Evolutionary conservation across 495 filamentous ascomycete species (phyloP).

Genomic region (Aspergillus nidulans): DNA sequence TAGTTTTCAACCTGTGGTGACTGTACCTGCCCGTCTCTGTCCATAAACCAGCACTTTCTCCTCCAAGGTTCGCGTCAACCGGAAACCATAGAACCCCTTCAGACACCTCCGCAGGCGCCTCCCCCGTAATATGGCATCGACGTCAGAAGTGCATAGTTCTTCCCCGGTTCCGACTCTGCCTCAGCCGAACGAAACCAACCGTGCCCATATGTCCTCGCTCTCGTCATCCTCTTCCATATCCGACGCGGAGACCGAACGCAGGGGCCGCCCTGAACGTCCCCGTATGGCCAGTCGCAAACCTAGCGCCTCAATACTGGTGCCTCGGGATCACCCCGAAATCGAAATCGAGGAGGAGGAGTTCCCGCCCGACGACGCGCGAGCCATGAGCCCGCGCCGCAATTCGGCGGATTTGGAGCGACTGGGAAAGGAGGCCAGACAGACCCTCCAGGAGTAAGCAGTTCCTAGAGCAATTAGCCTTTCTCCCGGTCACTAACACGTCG

Average conservation of each 20-base stretch:
- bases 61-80: background rate
- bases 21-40: background rate
- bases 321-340: constrained; percentile 64
- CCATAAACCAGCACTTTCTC: background rate
- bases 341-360: constrained; percentile 64
- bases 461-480: background rate
- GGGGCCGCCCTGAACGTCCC: constrained; percentile 44
- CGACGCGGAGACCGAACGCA: constrained; percentile 43
- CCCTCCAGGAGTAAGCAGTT: constrained; percentile 57
- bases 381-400: constrained; percentile 91
- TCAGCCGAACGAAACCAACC: constrained; percentile 41
- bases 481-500: background rate
- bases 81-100: background rate
- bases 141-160: constrained; percentile 39
- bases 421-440: constrained; percentile 69
- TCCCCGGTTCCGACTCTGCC: constrained; percentile 41
- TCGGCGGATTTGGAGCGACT: constrained; percentile 83
- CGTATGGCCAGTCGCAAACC: constrained; percentile 62
- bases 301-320: constrained; percentile 76
- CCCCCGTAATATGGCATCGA: constrained; percentile 35
- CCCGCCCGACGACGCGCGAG: constrained; percentile 80
- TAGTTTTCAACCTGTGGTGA: constrained; percentile 27
- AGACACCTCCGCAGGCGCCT: constrained; percentile 10
- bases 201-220: constrained; percentile 39
- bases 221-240: constrained; percentile 47